Evolutionary conservation across 371 early-diverging fungal species (phyloP).

Genomic region (Lichtheimia ornata): DNA sequence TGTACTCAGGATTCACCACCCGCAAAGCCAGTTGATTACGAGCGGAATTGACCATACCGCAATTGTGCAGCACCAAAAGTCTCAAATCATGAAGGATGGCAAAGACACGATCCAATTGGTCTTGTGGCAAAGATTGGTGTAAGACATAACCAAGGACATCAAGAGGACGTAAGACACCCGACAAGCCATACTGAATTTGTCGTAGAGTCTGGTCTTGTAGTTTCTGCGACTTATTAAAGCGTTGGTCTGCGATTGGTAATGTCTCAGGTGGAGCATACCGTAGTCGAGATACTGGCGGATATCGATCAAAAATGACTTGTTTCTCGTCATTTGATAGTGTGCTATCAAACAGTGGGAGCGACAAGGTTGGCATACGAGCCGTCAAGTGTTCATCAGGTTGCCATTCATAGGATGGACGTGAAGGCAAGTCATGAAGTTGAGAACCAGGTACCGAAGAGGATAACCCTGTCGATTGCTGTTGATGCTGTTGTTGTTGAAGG

Average conservation of each 20-base stretch:
- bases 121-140: not conserved
- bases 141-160: conserved; percentile 15
- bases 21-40: conserved; percentile 18
- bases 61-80: conserved; percentile 2
- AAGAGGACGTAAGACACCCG: conserved; percentile 11
- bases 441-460: too few relatives aligned
- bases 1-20: too few relatives aligned
- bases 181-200: conserved; percentile 11
- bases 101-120: conserved; percentile 1
- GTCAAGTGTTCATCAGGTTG: too few relatives aligned
- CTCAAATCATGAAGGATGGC: conserved; percentile 14
- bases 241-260: not conserved
- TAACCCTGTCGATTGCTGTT: too few relatives aligned
- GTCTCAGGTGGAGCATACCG: conserved; percentile 5
- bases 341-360: too few relatives aligned
- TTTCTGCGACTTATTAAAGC: not conserved
- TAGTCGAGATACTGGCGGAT: not conserved
- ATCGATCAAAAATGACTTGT: conserved; percentile 1
- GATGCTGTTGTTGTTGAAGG: too few relatives aligned
- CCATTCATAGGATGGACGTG: too few relatives aligned
- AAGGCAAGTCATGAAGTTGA: too few relatives aligned
- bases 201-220: conserved; percentile 7
- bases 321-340: too few relatives aligned
- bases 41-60: conserved; percentile 3
- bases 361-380: too few relatives aligned